phyloP scores from a whole-genome alignment of 2,329 filamentous ascomycete genomes.

The Ophioceras dolichostomum region DNA sequence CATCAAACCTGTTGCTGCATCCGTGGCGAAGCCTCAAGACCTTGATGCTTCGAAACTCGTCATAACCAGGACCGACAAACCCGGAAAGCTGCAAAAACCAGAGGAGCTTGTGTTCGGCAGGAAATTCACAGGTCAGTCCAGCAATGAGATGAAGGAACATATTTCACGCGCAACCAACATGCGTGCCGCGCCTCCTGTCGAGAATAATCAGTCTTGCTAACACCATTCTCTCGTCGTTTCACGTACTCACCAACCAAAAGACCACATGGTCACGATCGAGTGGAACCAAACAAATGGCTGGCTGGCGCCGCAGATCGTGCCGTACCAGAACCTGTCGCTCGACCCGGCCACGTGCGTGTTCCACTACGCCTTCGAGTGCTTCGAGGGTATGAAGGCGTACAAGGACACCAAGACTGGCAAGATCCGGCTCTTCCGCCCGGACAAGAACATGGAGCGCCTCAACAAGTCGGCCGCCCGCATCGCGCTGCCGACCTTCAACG shows the following conservation, averaged over 20 bases:
- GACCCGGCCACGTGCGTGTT: slow-evolving; percentile 95
- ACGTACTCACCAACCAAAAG: slow-evolving; percentile 33
- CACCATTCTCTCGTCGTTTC: background rate
- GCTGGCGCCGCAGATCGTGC: slow-evolving; percentile 70
- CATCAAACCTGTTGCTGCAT: slow-evolving; percentile 37
- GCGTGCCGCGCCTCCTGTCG: background rate
- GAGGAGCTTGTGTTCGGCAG: slow-evolving; percentile 82
- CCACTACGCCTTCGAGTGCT: slow-evolving; percentile 96
- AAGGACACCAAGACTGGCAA: slow-evolving; percentile 69
- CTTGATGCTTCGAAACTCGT: slow-evolving; percentile 69
- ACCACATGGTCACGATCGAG: slow-evolving; percentile 94
- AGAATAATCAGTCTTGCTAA: background rate
- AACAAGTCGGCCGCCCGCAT: slow-evolving; percentile 89
- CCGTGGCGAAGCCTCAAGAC: slow-evolving; percentile 42
- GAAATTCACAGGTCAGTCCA: slow-evolving; percentile 66
- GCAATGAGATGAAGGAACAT: no score
- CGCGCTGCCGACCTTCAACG: slow-evolving; percentile 77
- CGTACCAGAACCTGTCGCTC: slow-evolving; percentile 94
- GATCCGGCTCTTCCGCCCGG: slow-evolving; percentile 81
- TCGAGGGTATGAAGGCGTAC: slow-evolving; percentile 99
- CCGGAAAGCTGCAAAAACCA: slow-evolving; percentile 61
- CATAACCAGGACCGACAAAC: slow-evolving; percentile 61
- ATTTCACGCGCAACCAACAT: background rate
- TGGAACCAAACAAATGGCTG: slow-evolving; percentile 83
- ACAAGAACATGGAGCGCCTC: slow-evolving; percentile 91